Percentiles rank a stretch among this genome's conserved stretches.
phyloP scores from a whole-genome alignment of 106 monocot genomes.

The Apostasia shenzhenica region DNA sequence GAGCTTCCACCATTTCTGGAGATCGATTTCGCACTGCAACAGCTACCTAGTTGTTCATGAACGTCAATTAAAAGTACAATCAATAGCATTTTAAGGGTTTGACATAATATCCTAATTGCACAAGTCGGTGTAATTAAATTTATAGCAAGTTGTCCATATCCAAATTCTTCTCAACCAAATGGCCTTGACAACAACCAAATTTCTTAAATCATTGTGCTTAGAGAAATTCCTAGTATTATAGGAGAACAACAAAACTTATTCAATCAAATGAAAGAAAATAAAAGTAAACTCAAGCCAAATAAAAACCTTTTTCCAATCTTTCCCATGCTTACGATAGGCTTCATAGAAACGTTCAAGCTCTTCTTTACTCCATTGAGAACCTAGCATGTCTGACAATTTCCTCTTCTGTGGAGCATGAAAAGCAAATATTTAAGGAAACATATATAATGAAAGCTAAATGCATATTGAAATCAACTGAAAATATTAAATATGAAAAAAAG shows the following conservation, averaged over 20 bases:
- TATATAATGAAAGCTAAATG: neutral
- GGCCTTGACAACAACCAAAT: too few relatives aligned
- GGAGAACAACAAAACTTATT: neutral
- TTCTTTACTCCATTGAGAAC: constrained; percentile 74
- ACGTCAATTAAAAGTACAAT: too few relatives aligned
- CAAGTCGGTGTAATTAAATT: too few relatives aligned
- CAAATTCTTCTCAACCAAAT: too few relatives aligned
- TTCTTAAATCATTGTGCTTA: neutral
- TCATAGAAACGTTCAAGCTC: constrained; percentile 79
- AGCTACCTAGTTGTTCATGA: constrained; percentile 51
- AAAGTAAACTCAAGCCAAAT: constrained; percentile 6
- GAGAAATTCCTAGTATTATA: neutral
- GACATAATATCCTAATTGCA: too few relatives aligned
- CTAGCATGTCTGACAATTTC: constrained; percentile 76
- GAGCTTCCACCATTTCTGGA: constrained; percentile 87
- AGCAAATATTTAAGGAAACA: neutral
- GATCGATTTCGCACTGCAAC: constrained; percentile 62
- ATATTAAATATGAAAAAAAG: neutral
- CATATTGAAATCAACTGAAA: constrained; percentile 1
- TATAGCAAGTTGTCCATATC: too few relatives aligned
- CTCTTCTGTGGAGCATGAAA: constrained; percentile 39
- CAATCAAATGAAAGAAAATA: neutral
- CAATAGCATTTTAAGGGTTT: too few relatives aligned
- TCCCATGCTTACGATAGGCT: constrained; percentile 68
- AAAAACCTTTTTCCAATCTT: constrained; percentile 81